Conservation (phyloP, 192 early-diverging fungal species). For the Pilobolus umbonatus region DNA sequence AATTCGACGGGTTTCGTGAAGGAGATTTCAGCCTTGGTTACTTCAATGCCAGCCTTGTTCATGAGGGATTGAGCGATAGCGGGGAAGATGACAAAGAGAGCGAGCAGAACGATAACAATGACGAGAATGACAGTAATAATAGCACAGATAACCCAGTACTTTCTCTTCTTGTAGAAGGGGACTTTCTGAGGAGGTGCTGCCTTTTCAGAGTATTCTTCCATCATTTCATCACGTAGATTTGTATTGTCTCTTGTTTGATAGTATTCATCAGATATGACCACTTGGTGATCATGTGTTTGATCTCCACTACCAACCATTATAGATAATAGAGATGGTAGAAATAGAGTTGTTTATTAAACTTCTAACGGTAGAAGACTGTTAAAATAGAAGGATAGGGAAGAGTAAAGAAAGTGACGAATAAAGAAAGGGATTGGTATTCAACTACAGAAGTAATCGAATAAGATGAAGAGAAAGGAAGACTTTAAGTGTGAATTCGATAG, state of each 20-base stretch:
- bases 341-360: neutral
- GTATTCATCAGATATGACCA: slow-evolving; percentile 3
- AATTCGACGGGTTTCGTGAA: slow-evolving; percentile 21
- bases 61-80: slow-evolving; percentile 45
- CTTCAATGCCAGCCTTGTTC: slow-evolving; percentile 37
- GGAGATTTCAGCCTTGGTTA: slow-evolving; percentile 39
- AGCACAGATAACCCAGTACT: slow-evolving; percentile 53
- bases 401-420: too few species aligned
- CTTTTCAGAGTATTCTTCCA: slow-evolving; percentile 43
- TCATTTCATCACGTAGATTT: neutral
- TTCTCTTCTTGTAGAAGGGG: slow-evolving; percentile 45
- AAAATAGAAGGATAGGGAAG: too few species aligned
- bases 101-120: slow-evolving; percentile 43
- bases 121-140: slow-evolving; percentile 39
- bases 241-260: neutral
- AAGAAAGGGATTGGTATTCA: too few species aligned
- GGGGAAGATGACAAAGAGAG: slow-evolving; percentile 51
- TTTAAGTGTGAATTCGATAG: too few species aligned
- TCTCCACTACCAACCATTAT: neutral
- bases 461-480: too few species aligned
- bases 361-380: neutral
- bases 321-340: neutral
- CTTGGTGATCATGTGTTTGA: slow-evolving; percentile 1
- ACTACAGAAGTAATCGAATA: neutral
- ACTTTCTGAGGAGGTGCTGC: slow-evolving; percentile 30